Evolutionary conservation across 129 eudicot species (phyloP), one percentile per base, ranked within the genome.

Genomic region (Chrysanthemum seticuspe): DNA sequence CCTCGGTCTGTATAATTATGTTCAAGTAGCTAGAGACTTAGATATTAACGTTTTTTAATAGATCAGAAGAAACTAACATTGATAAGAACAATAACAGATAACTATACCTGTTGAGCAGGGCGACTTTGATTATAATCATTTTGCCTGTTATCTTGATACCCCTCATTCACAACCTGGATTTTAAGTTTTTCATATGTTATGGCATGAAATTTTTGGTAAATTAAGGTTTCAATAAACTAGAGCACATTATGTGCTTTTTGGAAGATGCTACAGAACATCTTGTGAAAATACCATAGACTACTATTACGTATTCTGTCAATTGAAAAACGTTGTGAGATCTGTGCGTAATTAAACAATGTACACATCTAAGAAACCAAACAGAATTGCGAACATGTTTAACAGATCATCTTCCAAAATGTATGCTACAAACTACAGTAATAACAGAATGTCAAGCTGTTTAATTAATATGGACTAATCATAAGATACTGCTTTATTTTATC

Each of bases 81-180:
- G 47, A 40, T 14, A 31, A 23, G 13, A 76, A 64, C 51, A 31
- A 21, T 10, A 72, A 77, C 13, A 14, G 25, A 4, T 4, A 31
- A 31, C 36, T 31, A 31, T 36, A 83, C 88, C 87, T 77, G 34
- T 76, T 65, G 76, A 61, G 67, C 82, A 31, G 48, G 29, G 27
- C 45, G 54, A 52, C 79, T 79, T 71, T 68, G 79, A 21, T 67
- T 67, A 73, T 83, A 71, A 71, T 77, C 77, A 66, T 78, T 80
- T 72, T 48, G 76, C 66, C 73, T 67, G 8, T 75, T 52, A 51
- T 47, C 78, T 77, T 83, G 78, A 72, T 79, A 81, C 15, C 71
- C 81, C 83, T 78, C 70, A 65, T 81, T 49, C 21, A 13, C 72
- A 70, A 63, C 65, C 89, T 88, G 81, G 68, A 70, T 60, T 65